Percentiles rank a stretch among this genome's conserved stretches.
These are phyloP conservation scores for Backusella psychrophila DNA, from an alignment of 192 early-diverging fungal species.

Conservation along the genomic window DNA sequence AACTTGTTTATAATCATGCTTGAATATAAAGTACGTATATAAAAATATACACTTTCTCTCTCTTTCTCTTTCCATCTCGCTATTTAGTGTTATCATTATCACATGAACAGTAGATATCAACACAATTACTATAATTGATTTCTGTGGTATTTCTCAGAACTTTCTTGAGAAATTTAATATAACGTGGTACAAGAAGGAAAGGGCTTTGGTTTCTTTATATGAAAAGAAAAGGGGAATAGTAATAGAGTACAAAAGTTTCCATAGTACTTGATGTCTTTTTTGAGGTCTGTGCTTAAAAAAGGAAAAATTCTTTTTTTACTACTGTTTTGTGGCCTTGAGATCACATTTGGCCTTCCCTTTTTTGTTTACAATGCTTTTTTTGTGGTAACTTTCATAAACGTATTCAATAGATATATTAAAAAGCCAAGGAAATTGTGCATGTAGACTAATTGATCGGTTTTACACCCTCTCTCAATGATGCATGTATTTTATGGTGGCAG, in stretches of 20 bases:
- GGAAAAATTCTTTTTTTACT: background rate
- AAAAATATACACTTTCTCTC: background rate
- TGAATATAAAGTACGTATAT: background rate
- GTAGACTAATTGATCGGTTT: background rate
- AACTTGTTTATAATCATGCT: background rate
- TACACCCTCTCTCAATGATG: background rate
- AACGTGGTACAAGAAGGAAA: background rate
- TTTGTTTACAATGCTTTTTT: background rate
- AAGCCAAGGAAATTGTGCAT: background rate
- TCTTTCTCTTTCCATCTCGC: background rate
- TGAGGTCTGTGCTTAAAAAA: constrained; percentile 5
- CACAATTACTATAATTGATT: background rate
- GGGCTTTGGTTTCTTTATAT: background rate
- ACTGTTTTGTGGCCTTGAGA: background rate
- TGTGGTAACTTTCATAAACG: background rate
- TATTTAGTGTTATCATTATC: background rate
- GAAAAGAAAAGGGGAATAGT: background rate
- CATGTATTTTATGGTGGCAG: background rate
- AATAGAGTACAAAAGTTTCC: background rate
- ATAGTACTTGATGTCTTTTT: background rate
- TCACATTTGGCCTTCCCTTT: constrained; percentile 1
- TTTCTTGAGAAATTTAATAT: background rate
- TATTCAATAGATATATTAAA: background rate
- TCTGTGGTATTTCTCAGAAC: background rate
- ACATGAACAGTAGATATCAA: background rate